Percentiles rank a stretch among this genome's conserved stretches.
These are phyloP conservation scores for Aureobasidium sp. DNA, from an alignment of 2,329 filamentous ascomycete genomes.

Conservation along the genomic window DNA sequence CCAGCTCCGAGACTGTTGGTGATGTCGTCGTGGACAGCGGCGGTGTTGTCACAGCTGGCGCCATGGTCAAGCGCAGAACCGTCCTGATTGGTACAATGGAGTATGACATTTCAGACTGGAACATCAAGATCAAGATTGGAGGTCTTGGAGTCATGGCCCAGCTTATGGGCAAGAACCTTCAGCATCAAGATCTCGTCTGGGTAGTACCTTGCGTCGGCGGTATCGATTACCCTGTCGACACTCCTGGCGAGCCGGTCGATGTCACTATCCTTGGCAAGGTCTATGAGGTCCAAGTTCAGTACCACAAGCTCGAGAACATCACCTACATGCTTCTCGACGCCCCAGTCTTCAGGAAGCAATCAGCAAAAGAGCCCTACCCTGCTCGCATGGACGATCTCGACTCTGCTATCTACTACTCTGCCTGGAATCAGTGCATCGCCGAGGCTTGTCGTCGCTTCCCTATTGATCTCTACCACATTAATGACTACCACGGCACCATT, in stretches of 20 bases:
- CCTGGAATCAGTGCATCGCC: constrained; percentile 65
- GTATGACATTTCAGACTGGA: constrained; percentile 65
- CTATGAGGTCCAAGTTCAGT: constrained; percentile 58
- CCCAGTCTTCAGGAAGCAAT: constrained; percentile 59
- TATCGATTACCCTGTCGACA: constrained; percentile 56
- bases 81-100: constrained; percentile 65
- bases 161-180: constrained; percentile 59
- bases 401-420: constrained; percentile 61
- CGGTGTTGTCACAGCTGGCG: background rate
- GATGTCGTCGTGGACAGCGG: constrained; percentile 1
- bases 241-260: constrained; percentile 53
- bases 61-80: constrained; percentile 38
- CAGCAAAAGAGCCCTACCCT: constrained; percentile 57
- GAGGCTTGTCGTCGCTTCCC: constrained; percentile 56
- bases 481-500: constrained; percentile 58
- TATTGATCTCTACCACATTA: constrained; percentile 59
- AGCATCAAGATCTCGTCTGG: constrained; percentile 58
- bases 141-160: constrained; percentile 65
- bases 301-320: constrained; percentile 57
- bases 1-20: constrained; percentile 27
- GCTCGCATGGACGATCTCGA: constrained; percentile 63
- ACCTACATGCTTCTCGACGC: constrained; percentile 62
- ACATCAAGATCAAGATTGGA: constrained; percentile 65
- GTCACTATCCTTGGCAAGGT: constrained; percentile 55
- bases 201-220: constrained; percentile 50